Evolutionary conservation across 2,329 filamentous ascomycete species (phyloP).

Genomic region (Alternaria metachromatica): DNA sequence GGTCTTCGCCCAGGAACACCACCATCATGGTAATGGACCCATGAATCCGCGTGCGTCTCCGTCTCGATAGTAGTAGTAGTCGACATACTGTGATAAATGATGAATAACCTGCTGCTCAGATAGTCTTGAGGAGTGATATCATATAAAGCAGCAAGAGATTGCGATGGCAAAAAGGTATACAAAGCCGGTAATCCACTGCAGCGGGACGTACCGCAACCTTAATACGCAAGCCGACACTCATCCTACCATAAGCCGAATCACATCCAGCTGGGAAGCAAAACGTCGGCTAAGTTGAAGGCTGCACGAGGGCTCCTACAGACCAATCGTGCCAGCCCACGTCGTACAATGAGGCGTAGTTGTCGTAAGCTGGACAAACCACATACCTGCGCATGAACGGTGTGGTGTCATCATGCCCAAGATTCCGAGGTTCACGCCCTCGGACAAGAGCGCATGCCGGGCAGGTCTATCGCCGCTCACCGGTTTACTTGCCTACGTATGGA

Average conservation of each 20-base stretch:
- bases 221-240: neutral
- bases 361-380: slow-evolving; percentile 4
- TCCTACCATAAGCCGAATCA: neutral
- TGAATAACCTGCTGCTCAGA: neutral
- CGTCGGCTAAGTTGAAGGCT: neutral
- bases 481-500: neutral
- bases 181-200: neutral
- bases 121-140: neutral
- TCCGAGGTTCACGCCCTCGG: neutral
- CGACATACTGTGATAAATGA: slow-evolving; percentile 13
- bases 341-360: neutral
- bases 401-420: slow-evolving; percentile 2
- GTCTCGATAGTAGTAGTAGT: slow-evolving; percentile 18
- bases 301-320: neutral
- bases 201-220: slow-evolving; percentile 9
- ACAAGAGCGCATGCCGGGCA: slow-evolving; percentile 12
- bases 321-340: slow-evolving; percentile 11
- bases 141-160: neutral
- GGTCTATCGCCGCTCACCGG: slow-evolving; percentile 1
- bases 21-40: slow-evolving; percentile 43
- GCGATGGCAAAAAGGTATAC: neutral
- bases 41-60: slow-evolving; percentile 19
- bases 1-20: slow-evolving; percentile 35
- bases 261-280: neutral
- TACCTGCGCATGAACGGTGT: neutral